Evolutionary conservation across 2,329 filamentous ascomycete species (phyloP), one percentile per base, ranked within the genome.

Genomic region (Setomelanomma holmii): DNA sequence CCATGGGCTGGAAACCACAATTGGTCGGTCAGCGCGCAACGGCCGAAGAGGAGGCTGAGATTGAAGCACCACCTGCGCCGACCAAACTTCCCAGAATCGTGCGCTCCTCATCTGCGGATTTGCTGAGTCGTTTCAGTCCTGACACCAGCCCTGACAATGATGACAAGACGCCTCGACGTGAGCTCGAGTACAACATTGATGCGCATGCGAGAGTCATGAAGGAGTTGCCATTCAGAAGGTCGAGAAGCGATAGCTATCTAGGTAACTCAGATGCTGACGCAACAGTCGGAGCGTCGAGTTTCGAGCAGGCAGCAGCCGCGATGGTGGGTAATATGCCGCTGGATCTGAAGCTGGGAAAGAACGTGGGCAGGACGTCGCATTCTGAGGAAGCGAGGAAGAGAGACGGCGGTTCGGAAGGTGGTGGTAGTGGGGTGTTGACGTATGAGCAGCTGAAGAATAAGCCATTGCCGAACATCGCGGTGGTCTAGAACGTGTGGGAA

Each of bases 371-470:
- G 19, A 20, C 24, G 33, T 30, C 30, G 34, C 47, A 53, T 34
- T 36, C 45, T 45, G 22, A 55, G 30, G 27, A 10, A 4, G 40
- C 12, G 11, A 17, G 27, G 11, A 56, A 19, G 20, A 56, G 46
- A 45, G 54, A 47, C 16, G n/a, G n/a, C n/a, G n/a, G n/a, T n/a
- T n/a, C n/a, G n/a, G n/a, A n/a, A n/a, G n/a, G n/a, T n/a, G n/a
- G n/a, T n/a, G n/a, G n/a, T n/a, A n/a, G n/a, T n/a, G n/a, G n/a
- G n/a, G n/a, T n/a, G n/a, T 49, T 45, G 51, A 51, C 49, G 35
- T 63, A 53, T 33, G 59, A 68, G 2, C 56, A 68, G 16, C 40
- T 65, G 30, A 71, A 67, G 49, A 69, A 71, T 30, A 69, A 69
- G 33, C 67, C 66, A 12, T 50, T 71, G 34, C 64, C 64, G 14